Conservation (phyloP, 2,329 filamentous ascomycete genomes). For the Diaporthe ilicicola region DNA sequence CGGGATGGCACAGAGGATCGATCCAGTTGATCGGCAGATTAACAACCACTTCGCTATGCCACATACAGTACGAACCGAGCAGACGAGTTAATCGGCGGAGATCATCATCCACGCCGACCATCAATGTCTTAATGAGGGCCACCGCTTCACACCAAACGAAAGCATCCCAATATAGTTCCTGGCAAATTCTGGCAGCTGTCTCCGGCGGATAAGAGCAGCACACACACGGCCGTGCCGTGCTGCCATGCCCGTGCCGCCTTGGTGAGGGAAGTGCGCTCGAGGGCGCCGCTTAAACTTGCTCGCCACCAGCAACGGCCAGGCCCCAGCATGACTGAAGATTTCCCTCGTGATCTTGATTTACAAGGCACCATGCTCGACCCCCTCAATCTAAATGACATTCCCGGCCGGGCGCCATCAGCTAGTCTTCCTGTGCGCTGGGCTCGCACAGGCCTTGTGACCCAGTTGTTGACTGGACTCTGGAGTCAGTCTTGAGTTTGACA, state of each 20-base stretch:
- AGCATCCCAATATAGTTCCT: not conserved
- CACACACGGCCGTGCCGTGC: not conserved
- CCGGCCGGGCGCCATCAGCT: slow-evolving; percentile 14
- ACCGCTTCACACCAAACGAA: not conserved
- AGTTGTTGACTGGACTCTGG: slow-evolving; percentile 1
- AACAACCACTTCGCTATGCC: not conserved
- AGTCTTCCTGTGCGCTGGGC: not conserved
- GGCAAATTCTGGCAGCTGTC: not conserved
- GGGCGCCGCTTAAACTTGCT: slow-evolving; percentile 7
- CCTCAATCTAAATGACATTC: slow-evolving; percentile 13
- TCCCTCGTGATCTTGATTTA: slow-evolving; percentile 5
- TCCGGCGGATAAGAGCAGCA: not conserved
- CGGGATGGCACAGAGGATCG: not conserved
- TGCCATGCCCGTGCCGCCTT: slow-evolving; percentile 10
- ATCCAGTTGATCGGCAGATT: slow-evolving; percentile 12
- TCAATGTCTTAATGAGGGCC: not conserved
- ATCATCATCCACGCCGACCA: not conserved
- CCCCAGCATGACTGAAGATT: slow-evolving; percentile 21
- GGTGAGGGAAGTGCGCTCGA: not conserved
- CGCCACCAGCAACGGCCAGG: not conserved
- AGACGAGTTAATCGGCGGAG: slow-evolving; percentile 4
- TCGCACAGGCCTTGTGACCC: slow-evolving; percentile 22
- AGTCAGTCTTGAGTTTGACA: slow-evolving; percentile 11
- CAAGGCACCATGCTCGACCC: slow-evolving; percentile 18
- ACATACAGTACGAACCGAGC: not conserved